Evolutionary conservation across 352 stramenopile genomes (phyloP).

Genomic region (Globisporangium uncinulatum): DNA sequence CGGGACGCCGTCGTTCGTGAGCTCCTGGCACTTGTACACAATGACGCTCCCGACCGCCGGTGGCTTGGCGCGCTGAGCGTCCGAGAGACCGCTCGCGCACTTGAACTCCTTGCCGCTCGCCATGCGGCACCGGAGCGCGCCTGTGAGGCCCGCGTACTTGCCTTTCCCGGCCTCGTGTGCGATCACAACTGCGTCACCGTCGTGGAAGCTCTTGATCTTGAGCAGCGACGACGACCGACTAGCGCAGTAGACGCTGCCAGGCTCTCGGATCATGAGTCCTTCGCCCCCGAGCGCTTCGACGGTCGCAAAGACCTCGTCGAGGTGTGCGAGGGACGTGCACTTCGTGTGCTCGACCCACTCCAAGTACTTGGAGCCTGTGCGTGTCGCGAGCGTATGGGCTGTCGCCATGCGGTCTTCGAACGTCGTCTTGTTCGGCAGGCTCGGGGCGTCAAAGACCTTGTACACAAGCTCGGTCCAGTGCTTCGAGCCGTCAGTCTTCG

Average conservation of each 20-base stretch:
- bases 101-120: conserved; percentile 69
- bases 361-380: conserved; percentile 32
- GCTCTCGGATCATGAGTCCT: conserved; percentile 69
- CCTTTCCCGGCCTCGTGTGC: conserved; percentile 65
- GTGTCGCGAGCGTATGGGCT: conserved; percentile 20
- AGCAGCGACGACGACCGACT: conserved; percentile 53
- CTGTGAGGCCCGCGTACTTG: conserved; percentile 53
- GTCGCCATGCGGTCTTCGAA: conserved; percentile 58
- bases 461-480: conserved; percentile 56
- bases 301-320: conserved; percentile 46
- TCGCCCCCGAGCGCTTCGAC: conserved; percentile 59
- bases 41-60: conserved; percentile 52
- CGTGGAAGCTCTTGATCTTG: conserved; percentile 78
- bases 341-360: conserved; percentile 60
- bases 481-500: conserved; percentile 49
- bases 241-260: conserved; percentile 37
- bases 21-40: conserved; percentile 79
- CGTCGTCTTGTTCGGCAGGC: conserved; percentile 23
- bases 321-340: conserved; percentile 38
- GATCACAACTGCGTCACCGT: conserved; percentile 59
- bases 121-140: conserved; percentile 55
- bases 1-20: conserved; percentile 60
- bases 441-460: conserved; percentile 64
- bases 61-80: conserved; percentile 40
- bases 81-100: conserved; percentile 58